Evolutionary conservation across 2,329 filamentous ascomycete species (phyloP).

Genomic region (Thielaviopsis populi): DNA sequence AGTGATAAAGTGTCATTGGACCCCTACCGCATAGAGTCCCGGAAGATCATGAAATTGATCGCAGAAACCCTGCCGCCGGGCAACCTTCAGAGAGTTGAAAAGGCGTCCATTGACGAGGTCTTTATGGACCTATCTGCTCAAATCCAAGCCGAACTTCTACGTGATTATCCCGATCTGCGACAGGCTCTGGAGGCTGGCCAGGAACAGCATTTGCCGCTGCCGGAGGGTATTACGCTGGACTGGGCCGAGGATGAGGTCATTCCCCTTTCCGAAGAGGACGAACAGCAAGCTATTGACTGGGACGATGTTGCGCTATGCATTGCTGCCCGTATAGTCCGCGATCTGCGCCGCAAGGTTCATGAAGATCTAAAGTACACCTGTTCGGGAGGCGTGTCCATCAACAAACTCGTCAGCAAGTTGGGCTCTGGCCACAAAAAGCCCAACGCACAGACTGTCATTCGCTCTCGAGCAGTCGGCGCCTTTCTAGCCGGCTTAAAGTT

Average conservation of each 20-base stretch:
- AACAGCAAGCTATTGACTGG: constrained; percentile 81
- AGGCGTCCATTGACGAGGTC: constrained; percentile 89
- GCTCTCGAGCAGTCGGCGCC: constrained; percentile 62
- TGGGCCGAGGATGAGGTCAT: constrained; percentile 75
- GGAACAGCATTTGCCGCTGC: constrained; percentile 55
- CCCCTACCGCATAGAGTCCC: constrained; percentile 73
- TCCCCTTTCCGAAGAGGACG: constrained; percentile 60
- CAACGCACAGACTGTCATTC: constrained; percentile 84
- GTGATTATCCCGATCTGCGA: constrained; percentile 58
- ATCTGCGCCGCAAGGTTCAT: constrained; percentile 53
- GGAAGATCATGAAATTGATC: constrained; percentile 65
- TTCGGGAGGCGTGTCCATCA: constrained; percentile 73
- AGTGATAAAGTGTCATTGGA: constrained; percentile 91
- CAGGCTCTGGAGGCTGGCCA: constrained; percentile 39
- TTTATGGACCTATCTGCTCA: constrained; percentile 85
- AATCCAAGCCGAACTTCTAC: constrained; percentile 58
- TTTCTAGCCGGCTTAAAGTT: constrained; percentile 82
- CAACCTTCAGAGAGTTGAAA: constrained; percentile 62
- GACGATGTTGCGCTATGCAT: constrained; percentile 81
- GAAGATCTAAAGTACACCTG: constrained; percentile 72
- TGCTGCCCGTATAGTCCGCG: constrained; percentile 74
- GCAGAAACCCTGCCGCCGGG: constrained; percentile 57
- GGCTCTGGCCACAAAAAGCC: constrained; percentile 88
- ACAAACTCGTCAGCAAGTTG: constrained; percentile 92
- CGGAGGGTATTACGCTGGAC: constrained; percentile 53